Percentiles rank a stretch among this genome's conserved stretches.
These are phyloP conservation scores for Xylariaceae sp. DNA, from an alignment of 2,329 filamentous ascomycete species.

Conservation along the genomic window DNA sequence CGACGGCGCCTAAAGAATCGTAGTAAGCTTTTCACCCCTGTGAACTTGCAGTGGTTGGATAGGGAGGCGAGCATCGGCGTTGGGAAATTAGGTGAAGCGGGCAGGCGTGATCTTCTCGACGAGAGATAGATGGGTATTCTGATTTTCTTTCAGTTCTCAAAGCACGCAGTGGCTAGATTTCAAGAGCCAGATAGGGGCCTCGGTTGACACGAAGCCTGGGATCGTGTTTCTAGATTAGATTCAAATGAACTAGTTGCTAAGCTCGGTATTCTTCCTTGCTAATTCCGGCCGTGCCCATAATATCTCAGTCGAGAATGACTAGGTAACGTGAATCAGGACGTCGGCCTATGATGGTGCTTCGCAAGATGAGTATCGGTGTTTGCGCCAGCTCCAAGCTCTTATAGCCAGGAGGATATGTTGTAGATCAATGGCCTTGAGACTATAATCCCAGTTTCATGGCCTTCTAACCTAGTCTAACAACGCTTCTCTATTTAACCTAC, in stretches of 20 bases:
- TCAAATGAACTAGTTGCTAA: background rate
- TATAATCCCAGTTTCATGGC: too few relatives aligned
- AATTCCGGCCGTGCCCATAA: too few relatives aligned
- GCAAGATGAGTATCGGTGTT: too few relatives aligned
- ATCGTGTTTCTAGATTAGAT: background rate
- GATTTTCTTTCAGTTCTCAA: background rate
- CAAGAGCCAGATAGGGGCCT: background rate
- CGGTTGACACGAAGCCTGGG: background rate
- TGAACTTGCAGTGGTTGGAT: background rate
- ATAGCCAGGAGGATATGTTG: too few relatives aligned
- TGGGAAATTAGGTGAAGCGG: background rate
- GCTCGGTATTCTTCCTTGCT: too few relatives aligned
- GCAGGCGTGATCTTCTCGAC: background rate
- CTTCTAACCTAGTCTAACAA: too few relatives aligned
- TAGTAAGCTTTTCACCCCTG: background rate
- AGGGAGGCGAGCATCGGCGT: background rate
- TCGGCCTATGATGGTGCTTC: too few relatives aligned
- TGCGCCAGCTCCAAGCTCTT: too few relatives aligned
- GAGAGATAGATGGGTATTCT: background rate
- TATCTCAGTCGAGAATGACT: too few relatives aligned
- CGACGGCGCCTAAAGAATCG: conserved; percentile 16
- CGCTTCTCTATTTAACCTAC: too few relatives aligned
- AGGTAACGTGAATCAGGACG: too few relatives aligned
- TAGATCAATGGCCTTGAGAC: too few relatives aligned
- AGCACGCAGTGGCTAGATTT: background rate